Evolutionary conservation across 768 basidiomycete genomes (phyloP), one percentile per base, ranked within the genome.

Genomic region (Podaxis sp.): DNA sequence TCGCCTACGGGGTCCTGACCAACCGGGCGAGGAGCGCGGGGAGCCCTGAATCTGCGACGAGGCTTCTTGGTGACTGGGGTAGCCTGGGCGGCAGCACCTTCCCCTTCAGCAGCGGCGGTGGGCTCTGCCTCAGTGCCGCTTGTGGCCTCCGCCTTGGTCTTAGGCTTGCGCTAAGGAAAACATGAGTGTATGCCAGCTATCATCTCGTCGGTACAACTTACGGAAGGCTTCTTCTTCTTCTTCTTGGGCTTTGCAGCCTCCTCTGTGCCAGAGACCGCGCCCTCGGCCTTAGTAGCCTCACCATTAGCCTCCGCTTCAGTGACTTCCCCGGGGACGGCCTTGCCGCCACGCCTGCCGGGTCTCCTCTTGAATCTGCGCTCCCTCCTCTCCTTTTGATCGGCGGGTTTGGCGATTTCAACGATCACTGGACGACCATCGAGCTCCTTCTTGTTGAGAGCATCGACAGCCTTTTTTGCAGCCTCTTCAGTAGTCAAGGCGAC

Each of bases 321-420:
- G 76, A 93, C 87, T 78, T 94, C 93, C 62, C 93, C 93, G 67
- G 91, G 89, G 65, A 93, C 89, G 73, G 92, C 85, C 80, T 89
- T 95, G 80, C 81, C 80, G 74, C 93, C 92, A 72, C 93, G 90
- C 78, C 92, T 89, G 78, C 91, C 88, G 69, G 89, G 86, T 78
- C 87, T 84, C 80, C 90, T 88, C 85, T 87, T 91, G 68, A 86
- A 74, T 78, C 79, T 89, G 77, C 80, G 90, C 78, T 91, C 89
- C 78, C 84, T 91, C 76, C 82, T 89, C 72, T 91, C 89, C 79
- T 95, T 95, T 79, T 91, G 87, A 67, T 92, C 91, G 64, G 88
- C 82, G 65, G 93, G 94, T 82, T 94, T 96, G 74, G 95, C 95
- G 75, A 95, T 80, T 84, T 96, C 93, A 78, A 96, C 83, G 78